phyloP scores from a whole-genome alignment of 768 basidiomycete species.

The Collybiopsis confluens region DNA sequence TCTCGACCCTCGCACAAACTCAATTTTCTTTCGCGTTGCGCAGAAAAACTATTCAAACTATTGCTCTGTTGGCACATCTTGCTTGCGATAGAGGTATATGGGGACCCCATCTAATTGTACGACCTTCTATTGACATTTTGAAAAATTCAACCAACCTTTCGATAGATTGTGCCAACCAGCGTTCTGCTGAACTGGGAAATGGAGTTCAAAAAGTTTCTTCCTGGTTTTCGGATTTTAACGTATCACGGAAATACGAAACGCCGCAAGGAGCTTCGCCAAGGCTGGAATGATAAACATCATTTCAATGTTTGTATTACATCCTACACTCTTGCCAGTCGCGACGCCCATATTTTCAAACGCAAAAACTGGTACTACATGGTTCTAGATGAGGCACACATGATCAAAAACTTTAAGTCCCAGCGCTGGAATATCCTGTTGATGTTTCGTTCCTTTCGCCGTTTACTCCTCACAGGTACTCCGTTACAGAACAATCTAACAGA shows the following conservation, averaged over 20 bases:
- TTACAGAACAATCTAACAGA: slow-evolving; percentile 96
- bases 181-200: slow-evolving; percentile 95
- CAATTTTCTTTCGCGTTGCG: slow-evolving; percentile 10
- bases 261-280: slow-evolving; percentile 83
- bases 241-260: slow-evolving; percentile 91
- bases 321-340: slow-evolving; percentile 87
- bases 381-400: slow-evolving; percentile 95
- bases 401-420: slow-evolving; percentile 95
- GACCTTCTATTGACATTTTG: slow-evolving; percentile 23
- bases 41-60: slow-evolving; percentile 96
- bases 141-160: background rate
- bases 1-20: background rate
- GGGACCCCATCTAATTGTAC: slow-evolving; percentile 86
- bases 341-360: slow-evolving; percentile 87
- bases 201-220: slow-evolving; percentile 96
- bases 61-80: slow-evolving; percentile 87
- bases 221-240: slow-evolving; percentile 79
- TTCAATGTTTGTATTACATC: slow-evolving; percentile 96
- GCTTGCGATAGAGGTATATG: slow-evolving; percentile 88
- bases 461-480: slow-evolving; percentile 93
- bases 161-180: slow-evolving; percentile 82
- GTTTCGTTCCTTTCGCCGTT: slow-evolving; percentile 80
- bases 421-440: slow-evolving; percentile 89
- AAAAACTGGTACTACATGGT: slow-evolving; percentile 97
- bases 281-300: slow-evolving; percentile 84